Base-by-base conservation (phyloP, 768 basidiomycete genomes). In the Dioszegia crocea region DNA sequence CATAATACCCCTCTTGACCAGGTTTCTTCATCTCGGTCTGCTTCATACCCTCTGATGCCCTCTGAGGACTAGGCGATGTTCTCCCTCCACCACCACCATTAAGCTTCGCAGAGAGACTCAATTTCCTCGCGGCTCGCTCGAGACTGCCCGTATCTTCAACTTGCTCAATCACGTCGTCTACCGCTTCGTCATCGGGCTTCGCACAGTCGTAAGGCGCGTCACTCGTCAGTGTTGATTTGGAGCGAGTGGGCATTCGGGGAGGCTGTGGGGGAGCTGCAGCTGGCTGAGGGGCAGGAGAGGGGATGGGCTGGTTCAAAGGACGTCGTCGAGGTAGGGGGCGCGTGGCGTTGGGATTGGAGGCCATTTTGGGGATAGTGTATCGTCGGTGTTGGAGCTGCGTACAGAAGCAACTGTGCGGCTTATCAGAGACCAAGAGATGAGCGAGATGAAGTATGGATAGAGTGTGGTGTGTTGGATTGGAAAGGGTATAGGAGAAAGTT, bases 121-220 rank as follows among this genome's bases (percentile, higher is more conserved):
- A 56, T 33, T 59, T 56, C 56, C 58, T 65, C 0, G 71, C 71
- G 21, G 68, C 68, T 38, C 64, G 44, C 57, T 73, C 57, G 29
- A 74, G 14, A 11, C 50, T 55, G 3, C 73, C 70, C 3, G 64
- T 66, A 4, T 53, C 41, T n/a, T 60, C 54, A 4, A 71, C 66
- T 45, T 66, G 49, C 8, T 30, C 36, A 47, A 64, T 64, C 4
- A 68, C 69, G 39, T 70, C 69, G 12, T 63, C 57, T 4, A 74
- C 54, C 0, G 70, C 73, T 19, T 56, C 36, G 19, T 70, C 68
- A 57, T 74, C 66, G 14, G 70, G 53, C 36, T 64, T 63, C 11
- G 47, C 41, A 14, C 66, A 63, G 54, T 73, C 71, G 8, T 29
- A 24, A 5, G 71, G 71, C 12, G 67, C 57, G 40, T 17, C 14